These are phyloP conservation scores for Anaeramoeba flamelloides DNA, from an alignment of 78 protist genomes.

Conservation along the genomic window DNA sequence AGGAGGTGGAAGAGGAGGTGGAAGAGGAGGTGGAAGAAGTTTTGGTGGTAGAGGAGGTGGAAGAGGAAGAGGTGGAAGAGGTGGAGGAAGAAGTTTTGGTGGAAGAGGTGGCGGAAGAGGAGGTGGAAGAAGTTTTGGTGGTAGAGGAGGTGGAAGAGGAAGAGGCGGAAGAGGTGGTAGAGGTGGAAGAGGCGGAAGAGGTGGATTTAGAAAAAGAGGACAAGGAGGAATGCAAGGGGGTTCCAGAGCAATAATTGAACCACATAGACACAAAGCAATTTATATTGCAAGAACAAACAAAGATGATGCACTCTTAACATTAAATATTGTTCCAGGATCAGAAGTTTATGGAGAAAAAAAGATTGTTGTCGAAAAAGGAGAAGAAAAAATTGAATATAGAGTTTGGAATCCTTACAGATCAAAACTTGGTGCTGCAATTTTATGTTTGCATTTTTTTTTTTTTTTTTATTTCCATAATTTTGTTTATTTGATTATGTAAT, in stretches of 20 bases:
- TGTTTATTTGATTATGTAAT: too few species aligned
- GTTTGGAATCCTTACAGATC: conserved; percentile 99
- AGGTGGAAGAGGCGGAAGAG: conserved; percentile 27
- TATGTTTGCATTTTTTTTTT: too few species aligned
- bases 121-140: conserved; percentile 22
- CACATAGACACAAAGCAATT: conserved; percentile 83
- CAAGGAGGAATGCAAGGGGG: conserved; percentile 67
- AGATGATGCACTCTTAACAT: conserved; percentile 79
- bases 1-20: conserved; percentile 26
- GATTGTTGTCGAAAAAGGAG: conserved; percentile 59
- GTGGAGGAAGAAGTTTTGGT: conserved; percentile 31
- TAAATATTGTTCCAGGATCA: conserved; percentile 83
- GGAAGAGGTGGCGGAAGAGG: conserved; percentile 27
- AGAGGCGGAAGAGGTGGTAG: conserved; percentile 3
- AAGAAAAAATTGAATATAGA: conserved; percentile 91
- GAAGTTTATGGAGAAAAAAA: conserved; percentile 97
- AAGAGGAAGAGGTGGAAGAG: conserved; percentile 25
- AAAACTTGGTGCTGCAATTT: conserved; percentile 95
- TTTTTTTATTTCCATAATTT: too few species aligned
- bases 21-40: conserved; percentile 33
- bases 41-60: conserved; percentile 38
- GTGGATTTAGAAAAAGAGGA: too few species aligned
- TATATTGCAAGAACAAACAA: conserved; percentile 71
- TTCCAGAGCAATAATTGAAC: conserved; percentile 65
- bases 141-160: conserved; percentile 17